Evolutionary conservation across 1,139 yeast species (phyloP), one percentile per base, ranked within the genome.

Genomic region (Zygosaccharomyces pseudobailii): DNA sequence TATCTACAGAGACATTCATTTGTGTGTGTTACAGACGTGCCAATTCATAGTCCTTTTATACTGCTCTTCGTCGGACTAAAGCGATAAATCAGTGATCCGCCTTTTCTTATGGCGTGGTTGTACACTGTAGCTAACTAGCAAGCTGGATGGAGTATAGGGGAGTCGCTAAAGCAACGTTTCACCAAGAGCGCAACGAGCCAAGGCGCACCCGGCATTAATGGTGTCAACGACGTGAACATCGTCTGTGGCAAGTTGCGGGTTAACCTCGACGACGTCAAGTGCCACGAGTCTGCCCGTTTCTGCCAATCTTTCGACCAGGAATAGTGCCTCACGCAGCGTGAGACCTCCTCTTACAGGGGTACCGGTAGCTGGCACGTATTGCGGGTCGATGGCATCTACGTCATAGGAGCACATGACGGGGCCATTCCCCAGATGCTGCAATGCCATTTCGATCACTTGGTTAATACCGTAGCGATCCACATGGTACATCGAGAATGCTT

Each of bases 321-420:
- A 92, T 64, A 94, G 78, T 41, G 96, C 97, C 71, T 92, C 98
- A 71, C 98, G 79, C 69, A 92, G 77, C 6, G 96, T 84, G 55
- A 92, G 75, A 3, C 98, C 98, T 53, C 97, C 97, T 66, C 96
- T 84, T 19, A 92, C 98, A 48, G 97, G 90, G 1, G 98, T 92
- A 48, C 98, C 98, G 2, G 98, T 92, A 35, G 97, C 96, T 27
- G 97, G 97, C 13, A 94, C 97, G 63, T 75, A 88, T 54, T 82
- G 76, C 43, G 98, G 98, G 69, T 92, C 98, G 54, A 92, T 83
- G 39, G 97, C 97, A 68, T 92, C 98, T 43, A 92, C 97, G 65
- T 92, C 98, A 66, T 90, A 92, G 33, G 95, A 84, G 58, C 94
- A 71, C 71, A 92, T 97, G 55, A 92, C 76, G 36, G 98, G 97